A percentile compares a stretch with the other conserved stretches of the same genome.
These are phyloP conservation scores for Acanthamoeba sp. DNA, from an alignment of 208 protist species.

Conservation along the genomic window DNA sequence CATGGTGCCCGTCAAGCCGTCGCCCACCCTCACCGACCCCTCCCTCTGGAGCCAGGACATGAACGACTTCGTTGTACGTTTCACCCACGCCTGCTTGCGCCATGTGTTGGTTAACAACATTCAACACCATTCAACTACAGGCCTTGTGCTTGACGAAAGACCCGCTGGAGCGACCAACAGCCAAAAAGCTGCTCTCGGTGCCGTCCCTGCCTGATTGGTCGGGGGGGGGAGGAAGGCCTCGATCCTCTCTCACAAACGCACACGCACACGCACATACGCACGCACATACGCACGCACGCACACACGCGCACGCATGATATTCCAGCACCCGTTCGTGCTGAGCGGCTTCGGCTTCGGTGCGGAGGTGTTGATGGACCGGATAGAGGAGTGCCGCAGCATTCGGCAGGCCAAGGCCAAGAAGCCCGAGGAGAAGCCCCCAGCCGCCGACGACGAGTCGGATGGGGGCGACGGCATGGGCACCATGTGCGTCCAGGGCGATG, in stretches of 20 bases:
- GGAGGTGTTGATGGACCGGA: not conserved
- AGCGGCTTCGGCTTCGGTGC: not conserved
- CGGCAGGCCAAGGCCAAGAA: not conserved
- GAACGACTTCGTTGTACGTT: slow-evolving; percentile 89
- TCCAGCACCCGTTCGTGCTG: not conserved
- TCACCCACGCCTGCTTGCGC: no score
- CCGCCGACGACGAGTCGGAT: not conserved
- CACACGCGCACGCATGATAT: not conserved
- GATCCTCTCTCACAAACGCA: no score
- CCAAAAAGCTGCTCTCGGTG: not conserved
- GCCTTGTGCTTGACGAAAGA: slow-evolving; percentile 14
- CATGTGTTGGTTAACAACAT: no score
- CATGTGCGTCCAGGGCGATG: not conserved
- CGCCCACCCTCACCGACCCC: slow-evolving; percentile 85
- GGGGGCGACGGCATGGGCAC: not conserved
- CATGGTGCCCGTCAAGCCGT: slow-evolving; percentile 85
- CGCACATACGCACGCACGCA: no score
- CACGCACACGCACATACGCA: no score
- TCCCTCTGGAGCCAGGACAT: slow-evolving; percentile 83
- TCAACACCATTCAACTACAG: no score
- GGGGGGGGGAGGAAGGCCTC: no score
- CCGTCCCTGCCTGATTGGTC: not conserved
- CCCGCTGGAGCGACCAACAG: not conserved
- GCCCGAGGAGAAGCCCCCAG: not conserved
- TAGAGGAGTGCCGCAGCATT: not conserved